Conservation (phyloP, 2,329 filamentous ascomycete genomes). For the Talaromyces sp. region DNA sequence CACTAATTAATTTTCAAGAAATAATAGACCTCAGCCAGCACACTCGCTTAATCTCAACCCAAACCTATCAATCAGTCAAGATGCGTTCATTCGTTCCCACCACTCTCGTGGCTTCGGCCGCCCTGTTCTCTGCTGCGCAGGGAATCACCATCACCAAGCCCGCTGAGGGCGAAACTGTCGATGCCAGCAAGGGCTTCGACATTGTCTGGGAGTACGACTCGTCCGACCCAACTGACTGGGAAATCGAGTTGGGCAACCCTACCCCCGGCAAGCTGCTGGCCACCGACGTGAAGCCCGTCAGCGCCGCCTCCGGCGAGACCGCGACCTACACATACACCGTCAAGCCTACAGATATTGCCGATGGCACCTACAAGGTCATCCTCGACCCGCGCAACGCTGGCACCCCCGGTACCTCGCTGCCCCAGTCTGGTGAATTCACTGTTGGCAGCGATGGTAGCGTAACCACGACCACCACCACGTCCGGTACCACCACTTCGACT, state of each 20-base stretch:
- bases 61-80: not conserved
- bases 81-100: constrained; percentile 10
- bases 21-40: not conserved
- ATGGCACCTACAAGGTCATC: constrained; percentile 7
- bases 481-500: not conserved
- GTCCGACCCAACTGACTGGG: constrained; percentile 11
- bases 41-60: not conserved
- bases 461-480: not conserved
- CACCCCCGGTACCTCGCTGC: not conserved
- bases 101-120: constrained; percentile 9
- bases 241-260: constrained; percentile 10
- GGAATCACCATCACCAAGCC: constrained; percentile 10
- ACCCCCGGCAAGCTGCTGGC: constrained; percentile 3
- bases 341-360: constrained; percentile 4
- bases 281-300: constrained; percentile 6
- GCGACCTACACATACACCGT: constrained; percentile 8
- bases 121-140: constrained; percentile 11
- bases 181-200: constrained; percentile 10
- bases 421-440: constrained; percentile 9
- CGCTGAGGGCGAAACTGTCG: constrained; percentile 6
- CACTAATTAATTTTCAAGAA: constrained; percentile 2
- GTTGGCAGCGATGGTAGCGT: constrained; percentile 1
- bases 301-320: not conserved
- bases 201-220: constrained; percentile 12
- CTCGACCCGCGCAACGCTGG: constrained; percentile 8